Percentiles rank a stretch among this genome's conserved stretches.
These are phyloP conservation scores for Arachnomyces sp. DNA, from an alignment of 2,329 filamentous ascomycete genomes.

Conservation along the genomic window DNA sequence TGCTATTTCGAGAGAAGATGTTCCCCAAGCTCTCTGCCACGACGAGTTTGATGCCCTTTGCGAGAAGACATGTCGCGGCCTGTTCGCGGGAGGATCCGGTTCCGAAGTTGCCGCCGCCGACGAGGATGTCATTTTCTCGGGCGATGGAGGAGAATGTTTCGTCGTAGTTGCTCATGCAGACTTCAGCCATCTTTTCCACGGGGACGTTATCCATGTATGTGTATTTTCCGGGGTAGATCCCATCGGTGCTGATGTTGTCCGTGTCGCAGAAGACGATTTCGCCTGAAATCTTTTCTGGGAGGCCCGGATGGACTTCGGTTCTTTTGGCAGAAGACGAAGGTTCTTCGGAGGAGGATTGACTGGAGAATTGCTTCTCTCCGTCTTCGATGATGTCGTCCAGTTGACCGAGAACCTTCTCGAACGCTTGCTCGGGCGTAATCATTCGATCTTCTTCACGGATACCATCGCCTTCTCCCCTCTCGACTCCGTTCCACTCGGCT, in stretches of 20 bases:
- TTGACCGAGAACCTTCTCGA: slow-evolving; percentile 64
- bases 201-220: slow-evolving; percentile 85
- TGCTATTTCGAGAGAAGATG: slow-evolving; percentile 63
- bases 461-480: slow-evolving; percentile 65
- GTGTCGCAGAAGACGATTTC: slow-evolving; percentile 84
- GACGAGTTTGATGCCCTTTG: slow-evolving; percentile 71
- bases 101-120: slow-evolving; percentile 83
- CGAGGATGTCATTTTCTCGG: slow-evolving; percentile 68
- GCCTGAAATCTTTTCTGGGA: slow-evolving; percentile 73
- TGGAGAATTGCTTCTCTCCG: slow-evolving; percentile 42
- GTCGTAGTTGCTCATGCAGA: slow-evolving; percentile 95
- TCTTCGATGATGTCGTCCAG: slow-evolving; percentile 56
- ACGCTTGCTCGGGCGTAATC: slow-evolving; percentile 59
- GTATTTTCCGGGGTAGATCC: slow-evolving; percentile 84
- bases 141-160: slow-evolving; percentile 57
- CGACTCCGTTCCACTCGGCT: slow-evolving; percentile 53
- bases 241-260: slow-evolving; percentile 86
- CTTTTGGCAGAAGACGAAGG: too few species aligned
- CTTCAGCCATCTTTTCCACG: slow-evolving; percentile 71
- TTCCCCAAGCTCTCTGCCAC: slow-evolving; percentile 75
- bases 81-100: slow-evolving; percentile 76
- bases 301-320: slow-evolving; percentile 74
- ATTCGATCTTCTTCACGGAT: slow-evolving; percentile 57
- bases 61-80: slow-evolving; percentile 78
- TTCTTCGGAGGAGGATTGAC: too few species aligned